These are phyloP conservation scores for Hericium rajendrae DNA, from an alignment of 768 basidiomycete species.

Conservation along the genomic window DNA sequence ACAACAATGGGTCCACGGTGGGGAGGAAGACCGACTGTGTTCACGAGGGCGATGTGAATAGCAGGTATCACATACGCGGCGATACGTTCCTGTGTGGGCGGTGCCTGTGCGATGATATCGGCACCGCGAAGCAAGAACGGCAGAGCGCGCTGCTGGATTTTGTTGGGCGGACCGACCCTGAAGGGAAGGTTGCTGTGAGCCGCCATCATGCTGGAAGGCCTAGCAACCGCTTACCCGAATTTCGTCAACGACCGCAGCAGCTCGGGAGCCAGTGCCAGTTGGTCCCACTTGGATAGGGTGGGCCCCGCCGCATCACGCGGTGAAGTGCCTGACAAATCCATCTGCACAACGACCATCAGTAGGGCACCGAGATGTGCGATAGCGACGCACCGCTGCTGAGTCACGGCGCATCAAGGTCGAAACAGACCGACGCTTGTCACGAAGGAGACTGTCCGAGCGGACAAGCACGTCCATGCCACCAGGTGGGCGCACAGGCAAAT, in stretches of 20 bases:
- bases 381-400: background rate
- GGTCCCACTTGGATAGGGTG: conserved; percentile 92
- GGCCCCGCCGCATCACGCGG: conserved; percentile 62
- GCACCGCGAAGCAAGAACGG: conserved; percentile 90
- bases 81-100: conserved; percentile 96
- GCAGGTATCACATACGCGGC: conserved; percentile 94
- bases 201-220: background rate
- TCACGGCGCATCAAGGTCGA: conserved; percentile 62
- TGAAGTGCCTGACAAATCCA: conserved; percentile 40
- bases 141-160: conserved; percentile 94
- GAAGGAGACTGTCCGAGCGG: conserved; percentile 32
- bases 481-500: conserved; percentile 54
- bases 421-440: conserved; percentile 73
- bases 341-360: conserved; percentile 23
- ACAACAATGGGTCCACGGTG: conserved; percentile 80
- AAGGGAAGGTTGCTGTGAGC: conserved; percentile 2
- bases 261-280: conserved; percentile 77
- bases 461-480: conserved; percentile 25
- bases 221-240: conserved; percentile 64
- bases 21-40: conserved; percentile 44
- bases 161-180: conserved; percentile 95
- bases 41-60: conserved; percentile 70
- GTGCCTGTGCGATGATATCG: conserved; percentile 98
- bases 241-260: conserved; percentile 81
- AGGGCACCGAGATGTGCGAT: conserved; percentile 8